Conservation (phyloP, 106 monocot genomes). For the Acanthochlamys bracteata region DNA sequence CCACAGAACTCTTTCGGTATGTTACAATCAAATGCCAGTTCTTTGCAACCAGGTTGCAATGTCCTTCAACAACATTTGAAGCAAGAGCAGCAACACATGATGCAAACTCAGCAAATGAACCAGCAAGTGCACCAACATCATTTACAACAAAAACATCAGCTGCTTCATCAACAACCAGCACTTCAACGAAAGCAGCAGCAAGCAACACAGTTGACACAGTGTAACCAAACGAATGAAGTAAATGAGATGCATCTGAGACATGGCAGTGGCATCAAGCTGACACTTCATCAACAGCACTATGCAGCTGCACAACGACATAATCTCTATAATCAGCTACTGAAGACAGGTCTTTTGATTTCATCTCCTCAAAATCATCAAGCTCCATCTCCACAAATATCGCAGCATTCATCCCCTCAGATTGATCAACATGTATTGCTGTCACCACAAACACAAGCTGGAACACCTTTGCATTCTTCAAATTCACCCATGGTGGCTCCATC, state of each 20-base stretch:
- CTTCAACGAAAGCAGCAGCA: constrained; percentile 35
- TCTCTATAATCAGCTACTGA: constrained; percentile 65
- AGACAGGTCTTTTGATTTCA: constrained; percentile 49
- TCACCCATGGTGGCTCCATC: constrained; percentile 58
- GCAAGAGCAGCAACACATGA: constrained; percentile 29
- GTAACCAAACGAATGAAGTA: constrained; percentile 58
- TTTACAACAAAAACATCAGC: constrained; percentile 33
- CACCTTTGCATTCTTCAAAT: constrained; percentile 53
- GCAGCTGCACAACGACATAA: constrained; percentile 31
- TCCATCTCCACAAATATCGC: constrained; percentile 88
- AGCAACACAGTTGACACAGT: constrained; percentile 36
- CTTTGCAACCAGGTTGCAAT: constrained; percentile 37
- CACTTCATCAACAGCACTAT: constrained; percentile 42
- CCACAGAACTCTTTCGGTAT: constrained; percentile 29
- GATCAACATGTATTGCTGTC: constrained; percentile 63
- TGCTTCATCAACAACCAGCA: constrained; percentile 27
- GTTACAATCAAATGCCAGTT: constrained; percentile 29
- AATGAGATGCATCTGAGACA: constrained; percentile 66
- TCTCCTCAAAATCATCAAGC: constrained; percentile 84
- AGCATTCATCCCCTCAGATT: constrained; percentile 85
- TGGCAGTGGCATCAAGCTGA: constrained; percentile 46
- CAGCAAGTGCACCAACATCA: constrained; percentile 34
- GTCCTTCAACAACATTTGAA: constrained; percentile 47
- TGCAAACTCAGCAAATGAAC: constrained; percentile 43
- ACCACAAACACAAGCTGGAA: constrained; percentile 55